Evolutionary conservation across 2,329 filamentous ascomycete species (phyloP).

Genomic region (Cucurbitaria berberidis): DNA sequence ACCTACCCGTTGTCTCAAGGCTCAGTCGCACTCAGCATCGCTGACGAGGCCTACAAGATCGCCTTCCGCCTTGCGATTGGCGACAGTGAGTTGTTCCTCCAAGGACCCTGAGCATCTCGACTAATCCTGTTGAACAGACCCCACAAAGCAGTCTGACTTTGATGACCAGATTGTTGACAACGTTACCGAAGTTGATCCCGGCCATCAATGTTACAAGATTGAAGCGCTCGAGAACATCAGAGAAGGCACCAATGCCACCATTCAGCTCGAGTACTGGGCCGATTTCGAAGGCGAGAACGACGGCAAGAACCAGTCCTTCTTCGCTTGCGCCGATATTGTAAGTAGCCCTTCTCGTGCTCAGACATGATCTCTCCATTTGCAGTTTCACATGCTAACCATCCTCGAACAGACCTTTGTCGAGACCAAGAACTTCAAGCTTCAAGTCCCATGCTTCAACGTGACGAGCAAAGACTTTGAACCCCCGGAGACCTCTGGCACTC

Average conservation of each 20-base stretch:
- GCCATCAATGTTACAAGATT: slow-evolving; percentile 55
- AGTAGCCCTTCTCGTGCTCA: slow-evolving; percentile 1
- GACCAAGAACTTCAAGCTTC: slow-evolving; percentile 47
- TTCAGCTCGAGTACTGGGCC: slow-evolving; percentile 54
- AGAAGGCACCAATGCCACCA: slow-evolving; percentile 53
- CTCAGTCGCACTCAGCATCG: slow-evolving; percentile 61
- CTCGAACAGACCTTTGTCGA: slow-evolving; percentile 47
- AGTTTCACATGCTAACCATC: neutral
- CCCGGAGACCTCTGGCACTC: too few species aligned
- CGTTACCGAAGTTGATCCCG: slow-evolving; percentile 51
- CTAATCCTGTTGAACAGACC: slow-evolving; percentile 36
- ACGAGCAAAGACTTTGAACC: slow-evolving; percentile 47
- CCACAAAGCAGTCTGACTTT: slow-evolving; percentile 51
- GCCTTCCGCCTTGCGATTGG: slow-evolving; percentile 61
- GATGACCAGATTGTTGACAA: slow-evolving; percentile 40
- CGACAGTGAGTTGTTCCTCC: slow-evolving; percentile 50
- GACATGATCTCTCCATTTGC: neutral
- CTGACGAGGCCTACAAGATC: slow-evolving; percentile 63
- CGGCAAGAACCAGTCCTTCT: slow-evolving; percentile 50
- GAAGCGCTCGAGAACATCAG: slow-evolving; percentile 41
- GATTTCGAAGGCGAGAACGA: slow-evolving; percentile 51
- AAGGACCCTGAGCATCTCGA: neutral
- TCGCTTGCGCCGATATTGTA: slow-evolving; percentile 56
- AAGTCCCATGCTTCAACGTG: slow-evolving; percentile 57
- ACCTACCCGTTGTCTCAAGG: slow-evolving; percentile 64